Evolutionary conservation across 805 yeast genomes (phyloP), one percentile per base, ranked within the genome.

Genomic region (Hemisphaericaspora nanyangensis): DNA sequence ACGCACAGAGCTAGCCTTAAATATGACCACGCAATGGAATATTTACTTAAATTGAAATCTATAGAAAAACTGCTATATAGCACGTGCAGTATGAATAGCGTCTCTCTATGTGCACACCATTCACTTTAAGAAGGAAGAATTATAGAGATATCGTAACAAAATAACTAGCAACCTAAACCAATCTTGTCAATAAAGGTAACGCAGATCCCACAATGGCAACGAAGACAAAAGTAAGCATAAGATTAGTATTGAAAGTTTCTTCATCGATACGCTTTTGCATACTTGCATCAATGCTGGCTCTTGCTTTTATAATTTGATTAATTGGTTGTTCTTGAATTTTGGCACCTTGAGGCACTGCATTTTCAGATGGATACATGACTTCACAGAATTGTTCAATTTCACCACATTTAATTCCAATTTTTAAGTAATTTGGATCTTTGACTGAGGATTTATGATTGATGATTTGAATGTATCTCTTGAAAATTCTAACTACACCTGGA

Each of bases 351-450:
- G 90, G 90, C 37, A 81, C 55, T 40, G 82, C 70, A 11, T 60
- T 60, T 25, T 60, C 54, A 26, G 60, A 50, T 46, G 90, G 93
- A 57, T 80, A 79, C 75, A 85, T 71, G 36, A 71, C 69, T 58
- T 91, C 96, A 52, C 91, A 81, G 61, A 79, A 84, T 66, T 86
- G 95, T 55, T 88, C 95, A 47, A 93, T 79, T 61, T 85, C 84
- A 38, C 93, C 96, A 60, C 95, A 85, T 47, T 79, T 77, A 48
- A 87, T 78, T 51, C 95, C 95, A 49, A 93, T 77, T 44, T 80
- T 76, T 54, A 90, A 70, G 63, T 86, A 91, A 65, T 84, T 84
- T 46, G 95, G 95, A 66, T 91, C 98, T 27, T 72, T 65, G 24
- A 90, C 93, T 11, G 77, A 74, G 35, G 91, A 78, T 61, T 82